Evolutionary conservation across 1,139 yeast genomes (phyloP), one percentile per base, ranked within the genome.

Genomic region (Trichomonascaceae sp.): DNA sequence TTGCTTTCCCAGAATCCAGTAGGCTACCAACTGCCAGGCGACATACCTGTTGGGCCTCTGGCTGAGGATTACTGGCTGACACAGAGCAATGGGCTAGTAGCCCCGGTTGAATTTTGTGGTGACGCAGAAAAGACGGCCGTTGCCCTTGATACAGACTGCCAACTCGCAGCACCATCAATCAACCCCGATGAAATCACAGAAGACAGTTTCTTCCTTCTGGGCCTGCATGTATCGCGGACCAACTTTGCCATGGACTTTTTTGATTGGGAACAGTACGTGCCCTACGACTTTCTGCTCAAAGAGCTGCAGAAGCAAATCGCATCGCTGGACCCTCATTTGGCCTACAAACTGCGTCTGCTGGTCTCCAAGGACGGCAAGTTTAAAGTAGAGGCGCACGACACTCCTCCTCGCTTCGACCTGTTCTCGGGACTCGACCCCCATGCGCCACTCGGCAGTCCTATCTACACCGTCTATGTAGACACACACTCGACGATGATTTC

Each of bases 381-480:
- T 14, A 56, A 53, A 4, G 59, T 76, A 3, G 81, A 75, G 35
- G 65, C 76, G 1, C 64, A 62, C 43, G 55, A 57, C 38, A 57
- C 67, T 25, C 43, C 63, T 4, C 45, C 42, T 37, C 46, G 67
- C 28, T 44, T 44, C 4, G 60, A 68, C 44, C 52, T 74, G 30
- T 54, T 69, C 27, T 67, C 64, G 37, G 80, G 75, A 1, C 51
- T 53, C 43, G 41, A 41, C 13, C 40, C 50, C 34, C 27, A n/a
- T 33, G 47, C 43, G 16, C 48, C 51, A 16, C 37, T 47, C 16
- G 40, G 41, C 3, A 56, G 51, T 3, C 56, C 62, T 3, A 35
- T 51, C 0, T 81, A 76, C 73, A 70, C 66, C 18, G 74, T 82
- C 0, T 75, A 71, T 45, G 48, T 84, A 4, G 92, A 81, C 51